Conservation (phyloP, 2,329 filamentous ascomycete species). For the Pseudogymnoascus sp. region DNA sequence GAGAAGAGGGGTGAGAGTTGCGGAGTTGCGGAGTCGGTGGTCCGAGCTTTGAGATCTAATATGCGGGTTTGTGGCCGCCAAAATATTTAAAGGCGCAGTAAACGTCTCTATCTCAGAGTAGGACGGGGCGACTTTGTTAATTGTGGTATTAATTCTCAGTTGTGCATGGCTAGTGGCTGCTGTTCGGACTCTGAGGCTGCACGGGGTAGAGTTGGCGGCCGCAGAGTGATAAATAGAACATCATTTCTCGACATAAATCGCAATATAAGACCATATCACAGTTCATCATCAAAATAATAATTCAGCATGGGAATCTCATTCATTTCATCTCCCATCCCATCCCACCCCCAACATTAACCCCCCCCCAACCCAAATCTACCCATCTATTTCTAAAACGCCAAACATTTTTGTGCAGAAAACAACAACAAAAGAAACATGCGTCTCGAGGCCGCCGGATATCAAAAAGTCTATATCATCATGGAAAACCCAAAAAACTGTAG, state of each 20-base stretch:
- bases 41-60: neutral
- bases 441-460: slow-evolving; percentile 7
- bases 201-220: accelerated
- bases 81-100: neutral
- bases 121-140: neutral
- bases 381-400: slow-evolving; percentile 6
- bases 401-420: neutral
- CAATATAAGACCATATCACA: neutral
- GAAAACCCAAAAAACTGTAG: neutral
- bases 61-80: neutral
- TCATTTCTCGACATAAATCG: neutral
- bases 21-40: neutral
- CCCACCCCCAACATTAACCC: neutral
- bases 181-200: neutral
- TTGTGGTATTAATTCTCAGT: neutral
- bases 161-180: neutral
- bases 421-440: slow-evolving; percentile 3
- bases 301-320: slow-evolving; percentile 1
- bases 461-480: slow-evolving; percentile 7
- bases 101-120: neutral
- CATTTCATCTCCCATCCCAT: neutral
- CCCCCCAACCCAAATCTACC: neutral
- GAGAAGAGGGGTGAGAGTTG: neutral
- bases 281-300: neutral
- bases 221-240: neutral